Base-by-base conservation (phyloP, 345 rosid species). In the Gossypium rotundifolium region DNA sequence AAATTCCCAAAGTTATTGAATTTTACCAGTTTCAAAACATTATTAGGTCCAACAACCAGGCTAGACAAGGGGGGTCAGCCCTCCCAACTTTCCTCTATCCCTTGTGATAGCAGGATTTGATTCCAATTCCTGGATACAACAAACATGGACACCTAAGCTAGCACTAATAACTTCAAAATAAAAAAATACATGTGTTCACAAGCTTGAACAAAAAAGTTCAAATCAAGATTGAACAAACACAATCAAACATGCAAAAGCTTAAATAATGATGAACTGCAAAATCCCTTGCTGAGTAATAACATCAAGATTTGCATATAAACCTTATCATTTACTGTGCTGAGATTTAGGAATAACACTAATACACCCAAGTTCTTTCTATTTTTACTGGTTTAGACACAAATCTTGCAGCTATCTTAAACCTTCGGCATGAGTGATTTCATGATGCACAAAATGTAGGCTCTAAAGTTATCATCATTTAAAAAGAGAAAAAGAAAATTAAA, bases 401-500 rank as follows among this genome's bases (percentile, higher is more conserved):
- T 12, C 59, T 70, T 52, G 73, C 27, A 70, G 61, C 61, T 70
- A 53, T 18, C n/a, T 11, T 53, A 52, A 54, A 53, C 46, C 29
- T 53, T 29, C n/a, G 3, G 52, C 48, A 52, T 20, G n/a, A 70
- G 0, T 20, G 73, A 53, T 17, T 70, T 68, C 16, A 70, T 11
- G 48, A 70, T 70, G 58, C 48, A 53, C 45, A 11, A 23, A 45
- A 40, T 11, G 38, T 9, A 20, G 59, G 69, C 42, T 23, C 18
- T 51, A 58, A 27, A 13, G 25, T 70, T 70, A 53, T 52, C 27
- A 52, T 29, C 45, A 49, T 20, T 40, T 29, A 46, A 27, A n/a
- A 58, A 70, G 12, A 29, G 25, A 60, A 52, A 77, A 58, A 13
- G 3, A 33, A 33, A 1, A 74, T 57, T 44, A 11, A 57, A 23